A percentile compares a stretch with the other conserved stretches of the same genome.
Evolutionary conservation across 257 asterid genomes (phyloP).

Genomic region (Oldenlandia corymbosa): DNA sequence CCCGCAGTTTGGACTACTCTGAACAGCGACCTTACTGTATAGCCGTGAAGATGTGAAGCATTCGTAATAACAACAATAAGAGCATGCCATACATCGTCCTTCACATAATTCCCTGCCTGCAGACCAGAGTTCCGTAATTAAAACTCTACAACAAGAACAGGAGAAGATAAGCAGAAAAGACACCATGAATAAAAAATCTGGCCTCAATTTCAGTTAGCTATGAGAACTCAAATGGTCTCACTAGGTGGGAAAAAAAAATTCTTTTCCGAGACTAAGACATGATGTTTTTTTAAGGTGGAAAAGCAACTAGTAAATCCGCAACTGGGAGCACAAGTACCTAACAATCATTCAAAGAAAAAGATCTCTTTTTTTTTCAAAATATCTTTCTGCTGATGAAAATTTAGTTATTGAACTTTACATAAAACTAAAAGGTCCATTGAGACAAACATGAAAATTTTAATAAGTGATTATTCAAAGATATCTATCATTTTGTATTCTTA

Average conservation of each 20-base stretch:
- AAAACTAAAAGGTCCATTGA: neutral
- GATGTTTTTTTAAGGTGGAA: no score
- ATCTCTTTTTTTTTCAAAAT: no score
- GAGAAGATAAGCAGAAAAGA: neutral
- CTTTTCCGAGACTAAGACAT: neutral
- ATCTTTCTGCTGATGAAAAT: constrained; percentile 1
- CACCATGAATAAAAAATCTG: neutral
- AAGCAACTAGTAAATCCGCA: no score
- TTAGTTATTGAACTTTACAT: neutral
- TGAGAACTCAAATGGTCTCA: neutral
- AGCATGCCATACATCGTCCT: constrained; percentile 97
- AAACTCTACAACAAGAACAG: neutral
- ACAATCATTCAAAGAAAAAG: neutral
- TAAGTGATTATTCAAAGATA: neutral
- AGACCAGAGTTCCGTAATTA: constrained; percentile 18
- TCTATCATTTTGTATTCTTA: no score
- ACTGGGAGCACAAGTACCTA: neutral
- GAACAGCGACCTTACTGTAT: constrained; percentile 75
- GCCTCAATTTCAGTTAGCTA: neutral
- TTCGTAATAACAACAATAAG: constrained; percentile 83
- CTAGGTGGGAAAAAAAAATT: neutral
- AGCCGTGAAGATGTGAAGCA: constrained; percentile 90
- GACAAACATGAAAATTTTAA: neutral
- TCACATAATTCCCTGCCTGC: constrained; percentile 92
- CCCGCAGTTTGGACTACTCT: constrained; percentile 61